A percentile compares a stretch with the other conserved stretches of the same genome.
These are phyloP conservation scores for Kregervanrija delftensis DNA, from an alignment of 805 yeast genomes.

Conservation along the genomic window DNA sequence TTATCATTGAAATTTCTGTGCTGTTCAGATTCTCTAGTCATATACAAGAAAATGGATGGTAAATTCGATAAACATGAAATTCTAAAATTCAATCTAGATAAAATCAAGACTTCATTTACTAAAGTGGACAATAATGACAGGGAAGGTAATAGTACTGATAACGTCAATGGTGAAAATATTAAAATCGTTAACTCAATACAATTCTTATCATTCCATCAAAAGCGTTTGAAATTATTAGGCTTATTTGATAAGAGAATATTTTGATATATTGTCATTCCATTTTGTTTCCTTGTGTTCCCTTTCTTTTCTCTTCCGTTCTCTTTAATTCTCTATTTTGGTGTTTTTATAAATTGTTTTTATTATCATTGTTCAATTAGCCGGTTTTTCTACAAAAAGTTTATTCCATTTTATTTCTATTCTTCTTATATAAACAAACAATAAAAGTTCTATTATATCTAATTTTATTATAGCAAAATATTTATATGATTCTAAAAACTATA, in stretches of 20 bases:
- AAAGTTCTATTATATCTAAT: too few relatives aligned
- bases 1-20: slow-evolving; percentile 1
- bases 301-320: neutral
- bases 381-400: too few relatives aligned
- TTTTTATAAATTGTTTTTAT: too few relatives aligned
- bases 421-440: too few relatives aligned
- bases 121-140: neutral
- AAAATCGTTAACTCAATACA: slow-evolving; percentile 14
- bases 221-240: slow-evolving; percentile 16
- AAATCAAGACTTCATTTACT: neutral
- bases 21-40: slow-evolving; percentile 7
- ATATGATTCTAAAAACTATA: slow-evolving; percentile 18
- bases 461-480: too few relatives aligned
- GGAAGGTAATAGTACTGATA: neutral
- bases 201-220: slow-evolving; percentile 18
- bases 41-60: slow-evolving; percentile 7
- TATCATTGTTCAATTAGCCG: too few relatives aligned
- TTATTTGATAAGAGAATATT: slow-evolving; percentile 19
- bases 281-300: neutral
- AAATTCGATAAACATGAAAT: neutral
- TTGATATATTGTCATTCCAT: neutral
- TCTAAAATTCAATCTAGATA: neutral
- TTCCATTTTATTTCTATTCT: too few relatives aligned
- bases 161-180: slow-evolving; percentile 2
- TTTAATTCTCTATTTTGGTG: neutral